Evolutionary conservation across 805 yeast genomes (phyloP), one percentile per base, ranked within the genome.

Genomic region (Yamadazyma insecticola): DNA sequence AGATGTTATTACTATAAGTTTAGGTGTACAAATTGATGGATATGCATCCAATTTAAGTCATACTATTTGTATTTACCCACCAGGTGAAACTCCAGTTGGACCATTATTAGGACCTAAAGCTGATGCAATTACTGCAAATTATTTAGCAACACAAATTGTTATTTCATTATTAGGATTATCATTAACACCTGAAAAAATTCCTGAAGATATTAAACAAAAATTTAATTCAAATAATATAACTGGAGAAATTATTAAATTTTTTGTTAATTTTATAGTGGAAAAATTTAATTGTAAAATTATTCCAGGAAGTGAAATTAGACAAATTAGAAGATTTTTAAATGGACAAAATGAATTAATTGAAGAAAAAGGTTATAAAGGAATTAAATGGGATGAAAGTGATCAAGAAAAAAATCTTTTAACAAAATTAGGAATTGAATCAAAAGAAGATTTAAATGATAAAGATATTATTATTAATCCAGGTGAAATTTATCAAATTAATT

Each of bases 1-100:
- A 30, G 97, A 92, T 55, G 70, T 89, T 28, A 86, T 86, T 20
- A 89, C 90, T 40, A 72, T 92, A 36, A 67, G 83, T 9, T 68
- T 90, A 17, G 98, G 97, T 29, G 89, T 82, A 37, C 97, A 92
- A 43, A 76, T 92, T 45, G 98, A 92, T 58, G 98, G 98, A 34
- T 92, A 89, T 64, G 84, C 97, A 9, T 78, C 95, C 2, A 76
- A 78, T 53, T 78, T 76, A 8, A 77, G 95, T 17, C 98, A 92
- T 58, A 89, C 97, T 2, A 51, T 87, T 40, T 92, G 88, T 18
- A 78, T 88, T 32, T 83, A 76, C 47, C 94, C 94, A 31, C 76
- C 78, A 19, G 80, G 78, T 22, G 53, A 46, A 8, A 63, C 60
- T 33, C 89, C 90, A 29, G 57, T 72, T 13, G 92, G 87, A 21